Conservation (phyloP, 345 rosid species). For the Hibiscus mutabilis region DNA sequence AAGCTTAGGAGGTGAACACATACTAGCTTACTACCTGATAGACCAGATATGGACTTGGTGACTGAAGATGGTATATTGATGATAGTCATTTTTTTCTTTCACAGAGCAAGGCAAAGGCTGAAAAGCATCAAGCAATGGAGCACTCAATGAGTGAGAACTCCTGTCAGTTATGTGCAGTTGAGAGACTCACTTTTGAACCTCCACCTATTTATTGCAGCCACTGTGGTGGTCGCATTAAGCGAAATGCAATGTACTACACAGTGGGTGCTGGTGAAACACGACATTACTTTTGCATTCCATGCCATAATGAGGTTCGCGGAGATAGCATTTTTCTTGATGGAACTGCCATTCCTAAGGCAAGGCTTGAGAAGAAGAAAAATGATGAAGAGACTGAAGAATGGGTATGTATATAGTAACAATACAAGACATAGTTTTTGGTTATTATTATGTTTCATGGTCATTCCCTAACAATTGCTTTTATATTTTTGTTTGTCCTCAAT, state of each 20-base stretch:
- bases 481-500: constrained; percentile 15
- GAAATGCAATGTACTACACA: constrained; percentile 94
- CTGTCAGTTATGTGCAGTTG: constrained; percentile 98
- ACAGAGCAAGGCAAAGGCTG: constrained; percentile 95
- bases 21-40: neutral
- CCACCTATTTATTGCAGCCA: constrained; percentile 93
- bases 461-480: constrained; percentile 17
- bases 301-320: constrained; percentile 95
- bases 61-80: neutral
- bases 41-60: neutral
- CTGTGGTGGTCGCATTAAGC: constrained; percentile 96
- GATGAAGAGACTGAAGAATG: constrained; percentile 99
- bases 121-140: constrained; percentile 97
- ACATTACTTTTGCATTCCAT: constrained; percentile 86
- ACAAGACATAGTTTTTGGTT: neutral
- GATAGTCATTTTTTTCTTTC: constrained; percentile 11
- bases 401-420: constrained; percentile 34
- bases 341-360: constrained; percentile 48
- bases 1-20: neutral
- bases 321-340: constrained; percentile 73
- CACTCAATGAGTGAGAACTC: constrained; percentile 95
- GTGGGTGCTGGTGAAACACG: constrained; percentile 88
- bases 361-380: constrained; percentile 95
- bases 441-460: constrained; percentile 8
- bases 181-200: constrained; percentile 96